phyloP scores from a whole-genome alignment of 129 eudicot genomes.

The Centaurea solstitialis region DNA sequence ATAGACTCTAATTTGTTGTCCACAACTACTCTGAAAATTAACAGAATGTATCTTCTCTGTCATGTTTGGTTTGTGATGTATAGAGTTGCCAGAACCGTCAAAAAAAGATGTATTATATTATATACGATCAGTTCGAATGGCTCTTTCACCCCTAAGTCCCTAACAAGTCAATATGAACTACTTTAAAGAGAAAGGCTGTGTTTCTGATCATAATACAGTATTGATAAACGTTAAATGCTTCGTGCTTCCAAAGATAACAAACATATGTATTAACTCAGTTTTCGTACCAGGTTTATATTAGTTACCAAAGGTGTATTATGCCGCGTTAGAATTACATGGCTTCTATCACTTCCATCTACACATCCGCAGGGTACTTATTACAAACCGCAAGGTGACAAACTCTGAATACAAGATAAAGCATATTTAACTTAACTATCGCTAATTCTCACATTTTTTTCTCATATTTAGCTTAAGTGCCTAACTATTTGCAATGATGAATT shows the following conservation, averaged over 20 bases:
- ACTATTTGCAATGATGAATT: background rate
- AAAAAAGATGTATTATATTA: background rate
- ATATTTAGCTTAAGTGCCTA: too few relatives aligned
- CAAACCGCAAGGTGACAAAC: background rate
- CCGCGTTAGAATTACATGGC: background rate
- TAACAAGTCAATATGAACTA: background rate
- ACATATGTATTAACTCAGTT: background rate
- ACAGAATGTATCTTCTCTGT: background rate
- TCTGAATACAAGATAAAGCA: background rate
- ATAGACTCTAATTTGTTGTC: background rate
- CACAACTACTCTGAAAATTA: background rate
- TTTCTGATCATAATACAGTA: background rate
- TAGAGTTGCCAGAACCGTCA: background rate
- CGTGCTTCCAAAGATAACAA: background rate
- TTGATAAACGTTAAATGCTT: background rate
- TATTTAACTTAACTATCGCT: background rate
- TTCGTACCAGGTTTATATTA: background rate
- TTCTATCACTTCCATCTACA: slow-evolving; percentile 1
- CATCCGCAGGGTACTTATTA: background rate
- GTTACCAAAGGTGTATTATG: background rate
- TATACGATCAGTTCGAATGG: background rate
- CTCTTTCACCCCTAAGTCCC: background rate
- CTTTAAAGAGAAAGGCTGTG: background rate
- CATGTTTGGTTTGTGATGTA: background rate
- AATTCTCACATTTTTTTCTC: background rate